phyloP scores from a whole-genome alignment of 2,329 filamentous ascomycete genomes.

The Mariannaea elegans region DNA sequence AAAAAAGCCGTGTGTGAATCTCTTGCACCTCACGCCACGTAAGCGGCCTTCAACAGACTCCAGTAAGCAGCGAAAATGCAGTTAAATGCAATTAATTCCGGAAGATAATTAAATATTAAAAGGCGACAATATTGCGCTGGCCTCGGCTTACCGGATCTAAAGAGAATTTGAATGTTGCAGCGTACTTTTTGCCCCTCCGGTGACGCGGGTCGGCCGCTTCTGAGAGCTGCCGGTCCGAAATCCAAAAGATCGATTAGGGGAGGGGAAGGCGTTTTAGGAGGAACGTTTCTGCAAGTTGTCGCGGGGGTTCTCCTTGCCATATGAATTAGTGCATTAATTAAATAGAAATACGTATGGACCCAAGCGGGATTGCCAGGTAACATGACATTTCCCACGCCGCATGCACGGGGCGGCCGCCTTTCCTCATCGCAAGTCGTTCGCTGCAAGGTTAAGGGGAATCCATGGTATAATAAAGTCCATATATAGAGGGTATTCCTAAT shows the following conservation, averaged over 20 bases:
- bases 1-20: not conserved
- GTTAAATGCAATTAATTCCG: too few relatives aligned
- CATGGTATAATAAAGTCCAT: not conserved
- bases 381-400: slow-evolving; percentile 16
- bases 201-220: slow-evolving; percentile 2
- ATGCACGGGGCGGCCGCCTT: slow-evolving; percentile 9
- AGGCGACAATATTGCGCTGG: not conserved
- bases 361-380: slow-evolving; percentile 17
- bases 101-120: slow-evolving; percentile 9
- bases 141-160: not conserved
- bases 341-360: slow-evolving; percentile 15
- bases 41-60: too few relatives aligned
- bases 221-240: not conserved
- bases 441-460: not conserved
- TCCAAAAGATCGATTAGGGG: not conserved
- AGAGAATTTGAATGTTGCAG: not conserved
- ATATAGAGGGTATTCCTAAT: not conserved
- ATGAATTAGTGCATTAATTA: too few relatives aligned
- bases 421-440: not conserved
- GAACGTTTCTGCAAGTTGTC: too few relatives aligned
- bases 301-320: not conserved
- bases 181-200: not conserved
- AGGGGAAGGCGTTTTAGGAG: too few relatives aligned
- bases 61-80: too few relatives aligned
- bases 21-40: too few relatives aligned